These are phyloP conservation scores for Corchorus capsularis DNA, from an alignment of 345 rosid genomes.

Conservation along the genomic window DNA sequence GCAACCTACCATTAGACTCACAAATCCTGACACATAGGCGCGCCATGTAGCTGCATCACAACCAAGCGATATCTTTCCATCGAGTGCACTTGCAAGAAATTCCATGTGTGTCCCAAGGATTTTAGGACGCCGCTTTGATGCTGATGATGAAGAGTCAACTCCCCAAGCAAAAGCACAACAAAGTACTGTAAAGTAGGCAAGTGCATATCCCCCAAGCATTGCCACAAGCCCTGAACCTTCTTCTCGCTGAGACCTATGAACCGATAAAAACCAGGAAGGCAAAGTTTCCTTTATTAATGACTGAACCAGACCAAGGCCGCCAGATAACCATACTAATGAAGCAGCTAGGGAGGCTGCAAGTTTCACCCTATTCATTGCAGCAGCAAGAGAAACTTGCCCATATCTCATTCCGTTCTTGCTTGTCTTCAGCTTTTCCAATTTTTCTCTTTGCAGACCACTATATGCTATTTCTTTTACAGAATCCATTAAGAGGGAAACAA, in stretches of 20 bases:
- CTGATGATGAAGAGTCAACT: constrained; percentile 63
- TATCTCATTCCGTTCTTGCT: constrained; percentile 64
- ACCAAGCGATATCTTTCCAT: constrained; percentile 87
- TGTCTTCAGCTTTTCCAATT: constrained; percentile 55
- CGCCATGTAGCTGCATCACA: constrained; percentile 72
- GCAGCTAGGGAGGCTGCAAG: constrained; percentile 93
- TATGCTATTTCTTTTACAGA: constrained; percentile 74
- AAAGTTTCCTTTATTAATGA: constrained; percentile 76
- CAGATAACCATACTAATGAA: constrained; percentile 84
- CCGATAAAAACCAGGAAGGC: constrained; percentile 91
- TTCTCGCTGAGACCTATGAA: constrained; percentile 54
- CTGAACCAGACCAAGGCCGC: constrained; percentile 75
- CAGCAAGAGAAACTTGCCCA: constrained; percentile 71
- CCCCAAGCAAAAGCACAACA: constrained; percentile 97
- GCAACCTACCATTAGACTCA: constrained; percentile 82
- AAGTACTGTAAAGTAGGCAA: constrained; percentile 76
- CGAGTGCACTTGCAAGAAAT: constrained; percentile 78
- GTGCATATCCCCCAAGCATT: constrained; percentile 78
- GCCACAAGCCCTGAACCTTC: constrained; percentile 63
- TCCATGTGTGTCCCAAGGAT: constrained; percentile 70
- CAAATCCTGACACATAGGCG: constrained; percentile 72
- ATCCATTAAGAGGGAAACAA: constrained; percentile 76
- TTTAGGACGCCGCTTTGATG: constrained; percentile 70
- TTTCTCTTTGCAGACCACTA: constrained; percentile 52
- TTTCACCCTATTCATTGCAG: constrained; percentile 77